phyloP scores from a whole-genome alignment of 768 basidiomycete species.

The Kwoniella mangroviensis region DNA sequence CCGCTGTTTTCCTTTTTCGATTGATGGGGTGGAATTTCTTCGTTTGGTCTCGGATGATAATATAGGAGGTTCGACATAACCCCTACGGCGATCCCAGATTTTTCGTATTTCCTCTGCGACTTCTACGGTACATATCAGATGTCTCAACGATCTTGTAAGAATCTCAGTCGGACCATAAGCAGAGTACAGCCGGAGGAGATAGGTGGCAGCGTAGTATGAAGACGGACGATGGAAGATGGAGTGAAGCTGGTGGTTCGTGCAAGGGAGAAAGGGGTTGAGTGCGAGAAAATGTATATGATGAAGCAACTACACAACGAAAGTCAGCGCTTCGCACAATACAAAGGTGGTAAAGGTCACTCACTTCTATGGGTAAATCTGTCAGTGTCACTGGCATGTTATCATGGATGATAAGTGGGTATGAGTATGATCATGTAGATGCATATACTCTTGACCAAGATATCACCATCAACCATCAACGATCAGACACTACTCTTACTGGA shows the following conservation, averaged over 20 bases:
- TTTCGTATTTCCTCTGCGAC: constrained; percentile 42
- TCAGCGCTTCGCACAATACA: not conserved
- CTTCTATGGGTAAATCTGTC: constrained; percentile 46
- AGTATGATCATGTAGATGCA: no score
- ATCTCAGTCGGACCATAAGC: constrained; percentile 36
- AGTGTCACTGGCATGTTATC: constrained; percentile 13
- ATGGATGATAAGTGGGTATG: not conserved
- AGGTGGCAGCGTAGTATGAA: constrained; percentile 68
- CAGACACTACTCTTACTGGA: no score
- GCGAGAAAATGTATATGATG: constrained; percentile 77
- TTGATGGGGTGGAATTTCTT: not conserved
- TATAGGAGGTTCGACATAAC: constrained; percentile 9
- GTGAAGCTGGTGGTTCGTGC: constrained; percentile 64
- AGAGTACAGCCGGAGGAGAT: constrained; percentile 63
- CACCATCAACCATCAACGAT: no score
- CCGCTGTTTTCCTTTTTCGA: not conserved
- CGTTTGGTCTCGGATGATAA: not conserved
- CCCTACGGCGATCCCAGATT: constrained; percentile 40
- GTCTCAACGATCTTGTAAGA: constrained; percentile 43
- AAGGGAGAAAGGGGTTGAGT: constrained; percentile 69
- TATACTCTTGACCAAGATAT: no score
- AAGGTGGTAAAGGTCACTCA: constrained; percentile 17
- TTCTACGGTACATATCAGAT: constrained; percentile 49
- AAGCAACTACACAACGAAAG: constrained; percentile 65
- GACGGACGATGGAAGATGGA: constrained; percentile 66